Base-by-base conservation (phyloP, 345 rosid species). In the Eucalyptus marginata region DNA sequence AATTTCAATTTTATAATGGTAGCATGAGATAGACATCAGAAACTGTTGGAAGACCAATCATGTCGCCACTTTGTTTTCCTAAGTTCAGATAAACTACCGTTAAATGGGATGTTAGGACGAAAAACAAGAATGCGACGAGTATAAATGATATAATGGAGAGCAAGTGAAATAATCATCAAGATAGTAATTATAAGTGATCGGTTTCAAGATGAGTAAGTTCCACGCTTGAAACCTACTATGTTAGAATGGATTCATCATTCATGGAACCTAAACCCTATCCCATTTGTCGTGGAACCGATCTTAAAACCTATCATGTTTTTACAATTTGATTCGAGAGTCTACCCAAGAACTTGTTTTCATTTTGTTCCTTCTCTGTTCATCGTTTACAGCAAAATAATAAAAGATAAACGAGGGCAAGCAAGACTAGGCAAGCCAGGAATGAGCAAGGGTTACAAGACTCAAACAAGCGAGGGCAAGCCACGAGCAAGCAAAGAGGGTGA, bases 341-440 rank as follows among this genome's bases (percentile, higher is more conserved):
- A 22, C 0, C 62, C 29, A 0, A 24, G 62, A 22, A 56, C 62
- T 56, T 10, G 0, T 56, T 56, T 56, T 24, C 27, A 22, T 20
- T 8, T 56, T 56, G 62, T 56, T 56, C 3, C 5, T 22, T 22
- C 27, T 54, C 5, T 54, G 25, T 56, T 8, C 62, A 22, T 56
- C 9, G 62, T 56, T 56, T 24, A 56, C 29, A 10, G 62, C 62
- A 56, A 56, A 56, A 24, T 56, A 56, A 56, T 24, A 56, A 56
- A 22, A 56, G 13, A 56, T 56, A 0, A 56, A 56, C 1, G 0
- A 10, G 62, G 62, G 29, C 27, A 24, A 56, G 62, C 62, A 56
- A 24, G 29, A 56, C 12, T 56, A 56, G 29, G 13, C 0, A 6
- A 24, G 62, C 24, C 1, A 0, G 1, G 1, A 56, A 2, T 0